These are phyloP conservation scores for Phytophthora macrochlamydospora DNA, from an alignment of 352 stramenopile genomes.

Conservation along the genomic window DNA sequence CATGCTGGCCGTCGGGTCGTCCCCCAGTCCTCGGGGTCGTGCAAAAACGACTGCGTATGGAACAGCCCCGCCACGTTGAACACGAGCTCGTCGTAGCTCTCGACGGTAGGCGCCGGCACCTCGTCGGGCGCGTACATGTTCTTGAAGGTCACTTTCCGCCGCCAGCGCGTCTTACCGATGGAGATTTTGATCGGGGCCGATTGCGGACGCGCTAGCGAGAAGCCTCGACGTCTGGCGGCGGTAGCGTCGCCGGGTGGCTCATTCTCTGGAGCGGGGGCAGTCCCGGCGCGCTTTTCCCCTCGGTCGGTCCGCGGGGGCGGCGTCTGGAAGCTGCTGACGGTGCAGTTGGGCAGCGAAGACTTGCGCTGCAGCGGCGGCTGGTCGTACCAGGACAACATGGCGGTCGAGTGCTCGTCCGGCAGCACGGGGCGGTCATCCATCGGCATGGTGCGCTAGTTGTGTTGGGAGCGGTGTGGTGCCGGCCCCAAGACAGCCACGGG, in stretches of 20 bases:
- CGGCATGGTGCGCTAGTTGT: not conserved
- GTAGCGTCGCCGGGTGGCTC: not conserved
- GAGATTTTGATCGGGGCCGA: slow-evolving; percentile 26
- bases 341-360: slow-evolving; percentile 18
- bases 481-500: not conserved
- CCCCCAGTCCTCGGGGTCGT: slow-evolving; percentile 47
- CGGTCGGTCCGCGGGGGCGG: slow-evolving; percentile 11
- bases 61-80: slow-evolving; percentile 63
- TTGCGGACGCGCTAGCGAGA: slow-evolving; percentile 22
- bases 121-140: slow-evolving; percentile 47
- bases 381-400: slow-evolving; percentile 30
- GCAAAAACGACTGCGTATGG: slow-evolving; percentile 60
- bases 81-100: slow-evolving; percentile 66
- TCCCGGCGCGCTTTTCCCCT: slow-evolving; percentile 23
- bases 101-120: slow-evolving; percentile 34
- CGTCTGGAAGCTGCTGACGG: not conserved
- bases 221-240: slow-evolving; percentile 18
- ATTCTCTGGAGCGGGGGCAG: not conserved
- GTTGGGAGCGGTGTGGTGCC: not conserved
- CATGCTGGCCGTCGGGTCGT: slow-evolving; percentile 30
- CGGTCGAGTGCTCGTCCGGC: slow-evolving; percentile 24
- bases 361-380: slow-evolving; percentile 35
- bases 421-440: not conserved
- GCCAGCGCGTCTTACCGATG: slow-evolving; percentile 20
- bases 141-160: slow-evolving; percentile 58